Evolutionary conservation across 352 stramenopile species (phyloP).

Genomic region (Phytopythium vexans): DNA sequence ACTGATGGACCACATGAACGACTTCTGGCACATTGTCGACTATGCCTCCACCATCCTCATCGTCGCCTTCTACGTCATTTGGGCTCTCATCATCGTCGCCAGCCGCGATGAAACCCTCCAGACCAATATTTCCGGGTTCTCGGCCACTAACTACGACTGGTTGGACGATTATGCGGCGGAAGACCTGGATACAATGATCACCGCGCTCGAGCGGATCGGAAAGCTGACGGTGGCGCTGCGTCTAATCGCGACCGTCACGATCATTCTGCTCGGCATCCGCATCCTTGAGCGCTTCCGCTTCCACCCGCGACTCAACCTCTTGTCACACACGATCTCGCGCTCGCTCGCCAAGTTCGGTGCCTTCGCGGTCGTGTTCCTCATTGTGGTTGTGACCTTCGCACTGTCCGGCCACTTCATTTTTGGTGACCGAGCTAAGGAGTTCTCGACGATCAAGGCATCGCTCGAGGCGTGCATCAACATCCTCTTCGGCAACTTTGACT

Average conservation of each 20-base stretch:
- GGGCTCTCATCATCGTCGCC: conserved; percentile 30
- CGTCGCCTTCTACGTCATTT: conserved; percentile 41
- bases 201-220: conserved; percentile 26
- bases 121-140: conserved; percentile 34
- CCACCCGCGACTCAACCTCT: conserved; percentile 49
- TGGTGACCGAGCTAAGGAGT: conserved; percentile 42
- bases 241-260: conserved; percentile 24
- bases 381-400: conserved; percentile 56
- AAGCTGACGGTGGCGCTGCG: conserved; percentile 27
- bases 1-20: conserved; percentile 4
- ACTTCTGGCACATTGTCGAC: conserved; percentile 26
- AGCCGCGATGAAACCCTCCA: conserved; percentile 32
- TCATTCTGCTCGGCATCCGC: conserved; percentile 30
- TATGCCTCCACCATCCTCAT: conserved; percentile 12
- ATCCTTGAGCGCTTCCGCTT: conserved; percentile 53
- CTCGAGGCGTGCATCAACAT: conserved; percentile 69
- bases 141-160: conserved; percentile 27
- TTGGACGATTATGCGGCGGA: conserved; percentile 21
- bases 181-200: conserved; percentile 19
- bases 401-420: conserved; percentile 48
- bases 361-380: conserved; percentile 54
- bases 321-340: conserved; percentile 48
- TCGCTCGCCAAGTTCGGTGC: conserved; percentile 45
- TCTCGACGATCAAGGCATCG: conserved; percentile 35
- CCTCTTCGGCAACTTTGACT: conserved; percentile 68